phyloP scores from a whole-genome alignment of 805 yeast genomes.

The Pichia manshurica region DNA sequence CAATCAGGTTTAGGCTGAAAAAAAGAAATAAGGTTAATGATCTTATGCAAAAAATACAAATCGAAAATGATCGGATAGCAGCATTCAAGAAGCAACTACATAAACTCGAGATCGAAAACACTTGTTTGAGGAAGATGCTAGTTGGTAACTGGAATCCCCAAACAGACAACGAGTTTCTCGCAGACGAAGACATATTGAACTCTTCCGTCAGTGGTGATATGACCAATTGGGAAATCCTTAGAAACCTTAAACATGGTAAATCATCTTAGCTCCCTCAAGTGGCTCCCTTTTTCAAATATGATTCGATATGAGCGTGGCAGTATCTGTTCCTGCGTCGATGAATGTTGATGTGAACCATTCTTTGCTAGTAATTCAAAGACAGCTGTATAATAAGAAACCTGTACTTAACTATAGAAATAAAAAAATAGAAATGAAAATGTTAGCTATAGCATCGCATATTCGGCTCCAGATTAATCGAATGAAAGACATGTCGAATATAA shows the following conservation, averaged over 20 bases:
- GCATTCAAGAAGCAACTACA: constrained; percentile 42
- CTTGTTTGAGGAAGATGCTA: constrained; percentile 45
- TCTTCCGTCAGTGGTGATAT: neutral
- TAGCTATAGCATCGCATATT: neutral
- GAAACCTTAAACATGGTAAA: neutral
- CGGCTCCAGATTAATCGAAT: too few species aligned
- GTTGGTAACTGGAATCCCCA: constrained; percentile 11
- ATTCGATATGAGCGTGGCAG: too few species aligned
- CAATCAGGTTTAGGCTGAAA: constrained; percentile 58
- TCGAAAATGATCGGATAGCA: constrained; percentile 40
- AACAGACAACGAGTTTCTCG: too few species aligned
- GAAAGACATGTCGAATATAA: too few species aligned
- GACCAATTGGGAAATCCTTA: neutral
- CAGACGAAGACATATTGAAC: neutral
- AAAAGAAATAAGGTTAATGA: constrained; percentile 55
- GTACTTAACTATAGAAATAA: neutral
- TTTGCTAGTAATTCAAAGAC: too few species aligned
- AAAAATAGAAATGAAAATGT: neutral
- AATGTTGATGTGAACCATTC: too few species aligned
- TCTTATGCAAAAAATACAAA: constrained; percentile 44
- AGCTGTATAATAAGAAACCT: too few species aligned
- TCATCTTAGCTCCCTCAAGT: too few species aligned
- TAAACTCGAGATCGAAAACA: constrained; percentile 58
- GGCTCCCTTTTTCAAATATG: too few species aligned
- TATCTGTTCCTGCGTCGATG: too few species aligned